Evolutionary conservation across 2,329 filamentous ascomycete species (phyloP).

Genomic region (Trichoderma breve): DNA sequence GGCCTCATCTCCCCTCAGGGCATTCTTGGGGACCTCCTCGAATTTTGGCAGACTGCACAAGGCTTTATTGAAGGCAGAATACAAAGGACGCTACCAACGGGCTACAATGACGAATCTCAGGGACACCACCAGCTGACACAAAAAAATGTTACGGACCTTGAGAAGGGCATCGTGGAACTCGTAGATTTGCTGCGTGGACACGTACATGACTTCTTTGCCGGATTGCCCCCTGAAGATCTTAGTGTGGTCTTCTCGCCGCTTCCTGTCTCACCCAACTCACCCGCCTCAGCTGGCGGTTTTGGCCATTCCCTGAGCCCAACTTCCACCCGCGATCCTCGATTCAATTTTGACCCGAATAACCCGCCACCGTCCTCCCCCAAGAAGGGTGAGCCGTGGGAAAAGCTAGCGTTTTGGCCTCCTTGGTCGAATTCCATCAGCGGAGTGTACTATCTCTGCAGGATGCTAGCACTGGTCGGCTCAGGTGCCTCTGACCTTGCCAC

Average conservation of each 20-base stretch:
- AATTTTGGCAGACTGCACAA: constrained; percentile 91
- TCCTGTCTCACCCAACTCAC: constrained; percentile 62
- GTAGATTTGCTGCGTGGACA: constrained; percentile 78
- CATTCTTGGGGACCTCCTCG: constrained; percentile 81
- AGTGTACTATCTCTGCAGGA: constrained; percentile 83
- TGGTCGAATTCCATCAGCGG: constrained; percentile 88
- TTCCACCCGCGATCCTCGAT: constrained; percentile 66
- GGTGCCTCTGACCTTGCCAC: constrained; percentile 83
- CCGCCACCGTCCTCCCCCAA: constrained; percentile 74
- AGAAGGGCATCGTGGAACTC: constrained; percentile 78
- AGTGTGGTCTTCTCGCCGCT: constrained; percentile 82
- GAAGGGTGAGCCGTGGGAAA: constrained; percentile 84
- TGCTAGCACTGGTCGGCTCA: constrained; percentile 78
- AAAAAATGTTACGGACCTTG: constrained; percentile 68
- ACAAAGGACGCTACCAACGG: constrained; percentile 74
- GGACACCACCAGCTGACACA: constrained; percentile 76
- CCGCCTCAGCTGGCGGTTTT: constrained; percentile 35
- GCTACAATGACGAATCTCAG: constrained; percentile 77
- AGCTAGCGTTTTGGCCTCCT: constrained; percentile 94
- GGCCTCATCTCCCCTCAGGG: constrained; percentile 75
- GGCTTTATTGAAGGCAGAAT: constrained; percentile 85
- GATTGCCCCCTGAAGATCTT: constrained; percentile 86
- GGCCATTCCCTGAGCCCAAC: constrained; percentile 49
- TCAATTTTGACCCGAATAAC: constrained; percentile 76
- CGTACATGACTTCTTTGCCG: constrained; percentile 77